These are phyloP conservation scores for Juglanconis sp. DNA, from an alignment of 2,329 filamentous ascomycete species.

Conservation along the genomic window DNA sequence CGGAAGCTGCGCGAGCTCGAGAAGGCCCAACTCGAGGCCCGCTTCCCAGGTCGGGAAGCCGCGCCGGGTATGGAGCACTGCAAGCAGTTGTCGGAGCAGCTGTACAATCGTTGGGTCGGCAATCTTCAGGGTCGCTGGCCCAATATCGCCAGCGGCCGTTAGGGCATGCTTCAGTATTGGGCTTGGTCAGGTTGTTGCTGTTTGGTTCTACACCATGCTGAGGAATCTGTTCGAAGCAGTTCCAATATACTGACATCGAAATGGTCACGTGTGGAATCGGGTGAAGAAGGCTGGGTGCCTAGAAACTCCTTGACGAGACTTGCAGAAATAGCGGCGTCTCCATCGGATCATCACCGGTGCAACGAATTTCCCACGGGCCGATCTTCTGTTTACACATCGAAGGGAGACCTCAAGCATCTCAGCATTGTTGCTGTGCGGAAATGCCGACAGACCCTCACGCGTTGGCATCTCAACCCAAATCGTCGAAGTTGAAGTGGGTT, in stretches of 20 bases:
- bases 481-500: not conserved
- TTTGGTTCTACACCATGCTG: not conserved
- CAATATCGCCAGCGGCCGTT: conserved; percentile 29
- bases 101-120: conserved; percentile 88
- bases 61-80: conserved; percentile 85
- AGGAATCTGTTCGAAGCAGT: not conserved
- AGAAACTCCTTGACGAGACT: no score
- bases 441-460: not conserved
- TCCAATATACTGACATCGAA: not conserved
- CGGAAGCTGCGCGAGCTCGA: conserved; percentile 38
- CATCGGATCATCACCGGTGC: not conserved
- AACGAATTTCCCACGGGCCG: not conserved
- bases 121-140: conserved; percentile 73
- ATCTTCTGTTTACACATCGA: no score
- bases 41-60: conserved; percentile 52
- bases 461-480: not conserved
- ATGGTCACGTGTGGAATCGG: no score
- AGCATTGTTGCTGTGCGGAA: not conserved
- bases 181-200: not conserved
- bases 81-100: conserved; percentile 81
- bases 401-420: not conserved
- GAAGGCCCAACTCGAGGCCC: conserved; percentile 46
- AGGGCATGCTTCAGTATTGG: not conserved
- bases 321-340: not conserved
- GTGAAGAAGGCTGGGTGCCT: no score